These are phyloP conservation scores for Anthracocystis setariae DNA, from an alignment of 1,284 basidiomycete species.

Conservation along the genomic window DNA sequence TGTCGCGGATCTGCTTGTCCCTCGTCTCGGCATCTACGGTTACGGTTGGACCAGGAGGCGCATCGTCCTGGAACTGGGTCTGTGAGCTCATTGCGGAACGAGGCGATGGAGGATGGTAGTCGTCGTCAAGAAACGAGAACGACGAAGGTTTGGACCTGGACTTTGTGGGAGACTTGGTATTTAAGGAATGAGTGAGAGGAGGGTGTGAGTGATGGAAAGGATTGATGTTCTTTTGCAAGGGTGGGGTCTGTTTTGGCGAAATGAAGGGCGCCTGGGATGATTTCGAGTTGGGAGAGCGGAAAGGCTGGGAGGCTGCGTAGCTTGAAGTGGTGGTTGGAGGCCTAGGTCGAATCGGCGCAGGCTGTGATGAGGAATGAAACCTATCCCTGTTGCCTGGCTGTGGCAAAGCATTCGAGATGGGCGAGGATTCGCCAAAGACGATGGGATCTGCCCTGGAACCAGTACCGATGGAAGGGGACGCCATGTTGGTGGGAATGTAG, in stretches of 20 bases:
- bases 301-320: slow-evolving; percentile 34
- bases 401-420: slow-evolving; percentile 20
- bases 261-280: slow-evolving; percentile 32
- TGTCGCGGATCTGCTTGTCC: slow-evolving; percentile 54
- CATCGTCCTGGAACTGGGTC: slow-evolving; percentile 9
- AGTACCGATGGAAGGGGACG: slow-evolving; percentile 7
- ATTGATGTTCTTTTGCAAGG: slow-evolving; percentile 35
- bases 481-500: slow-evolving; percentile 8
- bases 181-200: background rate
- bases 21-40: slow-evolving; percentile 48
- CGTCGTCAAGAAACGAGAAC: slow-evolving; percentile 16
- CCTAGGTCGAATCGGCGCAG: slow-evolving; percentile 5
- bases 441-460: slow-evolving; percentile 38
- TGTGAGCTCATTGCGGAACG: background rate
- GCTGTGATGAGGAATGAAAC: slow-evolving; percentile 7
- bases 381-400: slow-evolving; percentile 1
- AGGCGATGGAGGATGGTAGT: slow-evolving; percentile 16
- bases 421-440: slow-evolving; percentile 40
- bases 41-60: slow-evolving; percentile 23
- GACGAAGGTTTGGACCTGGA: slow-evolving; percentile 6
- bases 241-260: slow-evolving; percentile 32
- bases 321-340: slow-evolving; percentile 19
- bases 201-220: slow-evolving; percentile 34
- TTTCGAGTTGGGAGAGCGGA: slow-evolving; percentile 41
- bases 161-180: slow-evolving; percentile 17